These are phyloP conservation scores for Metschnikowia continentalis DNA, from an alignment of 805 yeast genomes.

Conservation along the genomic window DNA sequence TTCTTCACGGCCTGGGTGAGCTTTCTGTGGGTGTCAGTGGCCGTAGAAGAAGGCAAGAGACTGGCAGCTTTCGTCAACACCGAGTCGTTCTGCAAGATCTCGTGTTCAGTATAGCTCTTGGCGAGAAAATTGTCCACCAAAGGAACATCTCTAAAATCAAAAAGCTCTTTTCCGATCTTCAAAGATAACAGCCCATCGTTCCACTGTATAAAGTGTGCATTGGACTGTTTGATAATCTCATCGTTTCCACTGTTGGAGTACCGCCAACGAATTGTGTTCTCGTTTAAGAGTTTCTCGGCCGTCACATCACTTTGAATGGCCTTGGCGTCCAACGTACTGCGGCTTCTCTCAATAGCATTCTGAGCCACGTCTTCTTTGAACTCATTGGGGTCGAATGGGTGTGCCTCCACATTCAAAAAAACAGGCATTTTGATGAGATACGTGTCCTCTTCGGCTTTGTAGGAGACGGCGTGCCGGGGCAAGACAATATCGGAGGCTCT, in stretches of 20 bases:
- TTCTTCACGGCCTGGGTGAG: slow-evolving; percentile 66
- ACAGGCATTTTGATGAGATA: slow-evolving; percentile 70
- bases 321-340: slow-evolving; percentile 32
- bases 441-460: slow-evolving; percentile 32
- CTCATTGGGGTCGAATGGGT: slow-evolving; percentile 75
- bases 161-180: slow-evolving; percentile 82
- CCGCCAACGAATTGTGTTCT: slow-evolving; percentile 92
- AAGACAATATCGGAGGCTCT: slow-evolving; percentile 35
- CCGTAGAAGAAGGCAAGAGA: slow-evolving; percentile 87
- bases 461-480: slow-evolving; percentile 49
- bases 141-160: slow-evolving; percentile 67
- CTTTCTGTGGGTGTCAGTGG: slow-evolving; percentile 74
- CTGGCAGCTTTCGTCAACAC: slow-evolving; percentile 61
- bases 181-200: slow-evolving; percentile 85
- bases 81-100: slow-evolving; percentile 66
- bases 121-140: slow-evolving; percentile 70
- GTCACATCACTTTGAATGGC: slow-evolving; percentile 45
- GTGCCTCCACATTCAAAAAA: slow-evolving; percentile 75
- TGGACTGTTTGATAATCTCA: slow-evolving; percentile 78
- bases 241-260: slow-evolving; percentile 70
- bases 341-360: slow-evolving; percentile 28
- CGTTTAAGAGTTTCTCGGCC: slow-evolving; percentile 65
- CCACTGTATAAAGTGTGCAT: slow-evolving; percentile 90
- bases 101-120: slow-evolving; percentile 65
- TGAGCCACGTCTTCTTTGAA: slow-evolving; percentile 49